These are phyloP conservation scores for Trichoderma pleuroti DNA, from an alignment of 2,329 filamentous ascomycete genomes.

Conservation along the genomic window DNA sequence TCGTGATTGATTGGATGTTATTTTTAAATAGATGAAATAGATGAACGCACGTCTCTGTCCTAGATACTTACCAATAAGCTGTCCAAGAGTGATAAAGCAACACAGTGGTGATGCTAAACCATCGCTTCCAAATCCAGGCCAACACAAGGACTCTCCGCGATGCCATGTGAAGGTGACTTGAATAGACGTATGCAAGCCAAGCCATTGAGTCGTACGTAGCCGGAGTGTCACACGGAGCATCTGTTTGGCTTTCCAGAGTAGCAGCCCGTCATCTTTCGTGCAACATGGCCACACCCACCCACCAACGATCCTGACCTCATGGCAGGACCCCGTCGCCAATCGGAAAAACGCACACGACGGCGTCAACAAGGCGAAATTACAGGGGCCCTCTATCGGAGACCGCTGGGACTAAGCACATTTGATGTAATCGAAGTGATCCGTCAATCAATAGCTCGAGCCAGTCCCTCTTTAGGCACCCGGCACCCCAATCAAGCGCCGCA, in stretches of 20 bases:
- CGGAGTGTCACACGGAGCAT: not conserved
- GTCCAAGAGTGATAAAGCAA: not conserved
- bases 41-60: not conserved
- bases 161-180: not conserved
- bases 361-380: not conserved
- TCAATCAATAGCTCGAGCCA: not conserved
- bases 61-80: not conserved
- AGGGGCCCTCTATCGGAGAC: not conserved
- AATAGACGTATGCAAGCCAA: not conserved
- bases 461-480: not conserved
- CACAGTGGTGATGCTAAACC: not conserved
- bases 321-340: not conserved
- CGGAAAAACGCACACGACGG: not conserved
- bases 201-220: not conserved
- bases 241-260: not conserved
- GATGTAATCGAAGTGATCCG: not conserved
- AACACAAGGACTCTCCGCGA: not conserved
- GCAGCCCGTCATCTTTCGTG: not conserved
- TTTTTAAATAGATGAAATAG: not conserved
- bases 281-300: not conserved
- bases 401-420: not conserved
- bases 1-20: not conserved
- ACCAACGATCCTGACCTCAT: not conserved
- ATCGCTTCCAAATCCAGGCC: not conserved
- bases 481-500: not conserved